Evolutionary conservation across 192 early-diverging fungal genomes (phyloP).

Genomic region (Coemansia sp.): DNA sequence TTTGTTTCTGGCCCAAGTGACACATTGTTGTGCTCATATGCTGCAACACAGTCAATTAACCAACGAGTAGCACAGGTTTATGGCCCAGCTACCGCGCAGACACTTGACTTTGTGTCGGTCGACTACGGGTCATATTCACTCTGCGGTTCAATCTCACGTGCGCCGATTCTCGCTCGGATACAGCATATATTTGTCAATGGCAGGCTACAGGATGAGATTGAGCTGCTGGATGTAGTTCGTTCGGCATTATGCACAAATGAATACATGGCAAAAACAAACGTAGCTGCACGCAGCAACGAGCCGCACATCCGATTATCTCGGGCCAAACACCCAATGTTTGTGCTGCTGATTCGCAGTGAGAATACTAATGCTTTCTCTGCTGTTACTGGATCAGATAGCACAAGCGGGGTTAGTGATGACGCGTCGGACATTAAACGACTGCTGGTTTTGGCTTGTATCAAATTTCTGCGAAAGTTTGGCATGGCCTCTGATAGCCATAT

Average conservation of each 20-base stretch:
- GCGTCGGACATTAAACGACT: slow-evolving; percentile 23
- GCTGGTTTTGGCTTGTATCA: slow-evolving; percentile 35
- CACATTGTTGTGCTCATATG: slow-evolving; percentile 16
- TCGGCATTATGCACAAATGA: slow-evolving; percentile 17
- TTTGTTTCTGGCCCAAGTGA: slow-evolving; percentile 12
- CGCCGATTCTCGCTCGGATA: slow-evolving; percentile 20
- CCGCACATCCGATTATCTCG: background rate
- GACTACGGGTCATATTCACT: slow-evolving; percentile 23
- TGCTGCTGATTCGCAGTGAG: slow-evolving; percentile 18
- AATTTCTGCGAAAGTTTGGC: slow-evolving; percentile 38
- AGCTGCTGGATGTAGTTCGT: slow-evolving; percentile 17
- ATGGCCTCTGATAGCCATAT: slow-evolving; percentile 37
- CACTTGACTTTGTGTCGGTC: slow-evolving; percentile 30
- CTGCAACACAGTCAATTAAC: slow-evolving; percentile 29
- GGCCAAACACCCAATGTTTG: slow-evolving; percentile 30
- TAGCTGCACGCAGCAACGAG: background rate
- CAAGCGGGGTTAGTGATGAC: background rate
- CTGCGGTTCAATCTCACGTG: slow-evolving; percentile 34
- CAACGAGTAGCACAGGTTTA: slow-evolving; percentile 37
- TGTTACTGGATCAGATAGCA: background rate
- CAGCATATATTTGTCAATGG: slow-evolving; percentile 36
- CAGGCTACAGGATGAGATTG: slow-evolving; percentile 9
- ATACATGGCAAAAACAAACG: slow-evolving; percentile 11
- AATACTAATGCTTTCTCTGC: background rate
- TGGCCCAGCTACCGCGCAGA: slow-evolving; percentile 23